A percentile compares a stretch with the other conserved stretches of the same genome.
Evolutionary conservation across 805 yeast species (phyloP).

Genomic region (Sungouiella thailandica): DNA sequence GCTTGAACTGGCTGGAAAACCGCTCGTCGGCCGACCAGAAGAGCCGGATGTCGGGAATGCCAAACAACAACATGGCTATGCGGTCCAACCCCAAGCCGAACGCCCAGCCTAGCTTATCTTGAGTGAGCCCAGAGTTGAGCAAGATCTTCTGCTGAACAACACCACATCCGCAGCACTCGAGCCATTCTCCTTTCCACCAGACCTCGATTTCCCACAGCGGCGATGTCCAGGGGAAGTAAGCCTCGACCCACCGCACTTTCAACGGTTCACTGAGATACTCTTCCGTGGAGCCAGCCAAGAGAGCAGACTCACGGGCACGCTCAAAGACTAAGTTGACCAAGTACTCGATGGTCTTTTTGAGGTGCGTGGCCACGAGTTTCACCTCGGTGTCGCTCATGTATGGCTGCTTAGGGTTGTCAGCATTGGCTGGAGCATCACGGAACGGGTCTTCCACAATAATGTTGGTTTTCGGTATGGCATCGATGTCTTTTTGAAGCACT

Average conservation of each 20-base stretch:
- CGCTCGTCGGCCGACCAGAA: conserved; percentile 87
- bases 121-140: conserved; percentile 58
- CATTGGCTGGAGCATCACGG: conserved; percentile 42
- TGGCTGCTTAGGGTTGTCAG: conserved; percentile 73
- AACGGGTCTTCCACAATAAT: conserved; percentile 74
- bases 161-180: conserved; percentile 96
- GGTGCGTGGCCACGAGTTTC: conserved; percentile 64
- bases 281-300: conserved; percentile 51
- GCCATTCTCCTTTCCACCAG: conserved; percentile 98
- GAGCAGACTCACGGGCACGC: conserved; percentile 59
- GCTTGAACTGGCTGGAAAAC: conserved; percentile 65
- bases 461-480: conserved; percentile 58
- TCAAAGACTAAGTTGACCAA: conserved; percentile 79
- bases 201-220: conserved; percentile 99
- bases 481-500: conserved; percentile 46
- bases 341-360: conserved; percentile 81
- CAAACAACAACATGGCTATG: conserved; percentile 91
- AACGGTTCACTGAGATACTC: conserved; percentile 68
- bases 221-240: conserved; percentile 96
- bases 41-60: conserved; percentile 89
- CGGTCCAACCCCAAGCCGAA: conserved; percentile 95
- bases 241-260: conserved; percentile 90
- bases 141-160: conserved; percentile 76
- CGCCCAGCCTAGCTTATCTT: conserved; percentile 86
- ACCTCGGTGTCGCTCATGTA: conserved; percentile 70